Percentiles rank a stretch among this genome's conserved stretches.
phyloP scores from a whole-genome alignment of 345 rosid genomes.

The Eucalyptus tenuipes region DNA sequence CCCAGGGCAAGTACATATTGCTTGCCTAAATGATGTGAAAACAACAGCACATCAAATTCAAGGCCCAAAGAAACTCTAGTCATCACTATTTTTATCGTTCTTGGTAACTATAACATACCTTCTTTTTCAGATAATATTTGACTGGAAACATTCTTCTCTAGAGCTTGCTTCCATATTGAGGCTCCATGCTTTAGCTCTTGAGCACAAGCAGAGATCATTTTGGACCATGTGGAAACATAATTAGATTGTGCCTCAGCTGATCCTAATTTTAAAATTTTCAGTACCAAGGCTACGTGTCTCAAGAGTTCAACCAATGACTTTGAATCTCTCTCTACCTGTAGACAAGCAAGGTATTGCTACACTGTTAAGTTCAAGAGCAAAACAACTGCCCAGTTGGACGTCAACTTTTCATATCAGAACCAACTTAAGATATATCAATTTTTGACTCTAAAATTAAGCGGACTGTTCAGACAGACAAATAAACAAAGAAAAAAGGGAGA shows the following conservation, averaged over 20 bases:
- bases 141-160: constrained; percentile 24
- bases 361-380: not conserved
- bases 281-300: constrained; percentile 25
- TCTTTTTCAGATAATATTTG: constrained; percentile 35
- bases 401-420: not conserved
- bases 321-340: constrained; percentile 58
- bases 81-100: not conserved
- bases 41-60: not conserved
- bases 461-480: not conserved
- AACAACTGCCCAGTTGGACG: not conserved
- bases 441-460: not conserved
- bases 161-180: constrained; percentile 56
- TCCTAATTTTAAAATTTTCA: constrained; percentile 49
- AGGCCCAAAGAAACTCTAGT: not conserved
- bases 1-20: constrained; percentile 52
- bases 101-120: constrained; percentile 23
- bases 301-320: constrained; percentile 44
- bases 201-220: constrained; percentile 46
- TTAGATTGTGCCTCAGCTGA: constrained; percentile 36
- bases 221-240: constrained; percentile 57
- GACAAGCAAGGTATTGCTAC: constrained; percentile 2
- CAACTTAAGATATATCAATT: not conserved
- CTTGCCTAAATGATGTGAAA: constrained; percentile 38
- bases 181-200: constrained; percentile 74
- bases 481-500: not conserved